Evolutionary conservation across 2,329 filamentous ascomycete species (phyloP), one percentile per base, ranked within the genome.

Genomic region (Coniochaeta ligniaria): DNA sequence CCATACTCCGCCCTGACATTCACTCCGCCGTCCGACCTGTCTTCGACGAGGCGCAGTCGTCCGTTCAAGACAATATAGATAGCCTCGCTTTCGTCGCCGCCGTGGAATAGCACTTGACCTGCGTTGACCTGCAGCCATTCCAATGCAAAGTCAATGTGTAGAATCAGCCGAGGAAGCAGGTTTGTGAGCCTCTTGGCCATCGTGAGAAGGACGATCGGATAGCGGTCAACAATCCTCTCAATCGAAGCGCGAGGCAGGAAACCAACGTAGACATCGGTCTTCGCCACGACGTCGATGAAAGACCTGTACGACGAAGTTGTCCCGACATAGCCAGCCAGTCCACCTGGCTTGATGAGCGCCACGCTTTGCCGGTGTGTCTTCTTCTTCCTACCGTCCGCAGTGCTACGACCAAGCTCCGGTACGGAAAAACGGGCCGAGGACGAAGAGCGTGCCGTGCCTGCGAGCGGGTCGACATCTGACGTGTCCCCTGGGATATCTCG

Each of bases 51-150:
- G 60, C 96, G 84, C 20, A 99, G 76, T 17, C 95, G 90, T 11
- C 95, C 95, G 67, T 99, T 99, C 17, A 99, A 82, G 1, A 99
- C 95, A 63, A 99, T 93, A 69, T 98, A 99, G 45, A 99, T 99
- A 1, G 96, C 94, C 73, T 99, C 95, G 68, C 95, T 99, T 66
- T 98, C 95, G 66, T 99, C 93, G 2, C 88, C 88, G 73, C 96
- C 90, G 66, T 96, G 91, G 72, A 96, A 96, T 38, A 99, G 90
- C 11, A 97, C 90, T 71, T 99, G 92, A 0, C 95, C 93, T 3
- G 95, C 92, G 73, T 92, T 92, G 63, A 99, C 92, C 71, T 99
- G 96, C 3, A 97, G 88, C 95, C 96, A 99, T 77, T 99, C 96
- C 20, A 99, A 80, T 4, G 95, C 95, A 75, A 99, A 99, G 73